These are phyloP conservation scores for Paramecium pentaurelia DNA, from an alignment of 73 alveolate genomes.

Conservation along the genomic window DNA sequence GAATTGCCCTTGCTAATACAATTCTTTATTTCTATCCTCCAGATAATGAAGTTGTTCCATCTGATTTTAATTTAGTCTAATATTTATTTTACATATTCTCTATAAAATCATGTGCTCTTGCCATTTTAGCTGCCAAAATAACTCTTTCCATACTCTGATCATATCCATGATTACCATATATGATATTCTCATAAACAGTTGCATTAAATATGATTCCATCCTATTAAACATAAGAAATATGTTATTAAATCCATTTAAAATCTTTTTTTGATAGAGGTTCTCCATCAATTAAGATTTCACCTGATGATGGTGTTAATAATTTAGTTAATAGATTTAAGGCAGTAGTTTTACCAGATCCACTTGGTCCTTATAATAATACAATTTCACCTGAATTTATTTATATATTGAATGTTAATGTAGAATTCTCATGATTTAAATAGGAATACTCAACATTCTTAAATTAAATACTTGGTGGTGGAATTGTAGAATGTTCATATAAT, in stretches of 20 bases:
- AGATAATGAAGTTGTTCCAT: conserved; percentile 35
- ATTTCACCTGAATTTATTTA: conserved; percentile 43
- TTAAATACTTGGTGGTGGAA: conserved; percentile 28
- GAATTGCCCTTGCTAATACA: conserved; percentile 52
- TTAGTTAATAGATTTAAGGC: conserved; percentile 48
- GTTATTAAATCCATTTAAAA: conserved; percentile 39
- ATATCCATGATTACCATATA: conserved; percentile 57
- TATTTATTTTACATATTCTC: conserved; percentile 30
- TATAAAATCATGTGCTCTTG: conserved; percentile 57
- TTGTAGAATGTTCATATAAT: neutral
- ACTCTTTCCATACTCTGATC: conserved; percentile 45
- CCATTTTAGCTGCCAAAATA: conserved; percentile 56
- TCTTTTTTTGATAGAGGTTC: conserved; percentile 32
- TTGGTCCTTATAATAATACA: conserved; percentile 31
- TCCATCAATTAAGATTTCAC: conserved; percentile 52
- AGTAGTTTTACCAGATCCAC: conserved; percentile 56
- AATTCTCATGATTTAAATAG: neutral
- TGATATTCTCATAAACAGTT: conserved; percentile 45
- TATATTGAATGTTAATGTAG: neutral
- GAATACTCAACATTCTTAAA: neutral
- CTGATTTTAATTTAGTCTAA: conserved; percentile 13
- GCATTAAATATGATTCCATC: conserved; percentile 57
- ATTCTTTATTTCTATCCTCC: conserved; percentile 60
- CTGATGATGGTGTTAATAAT: conserved; percentile 1
- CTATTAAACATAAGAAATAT: conserved; percentile 49